Evolutionary conservation across 2,329 filamentous ascomycete species (phyloP).

Genomic region (Chaetomiaceae sp.): DNA sequence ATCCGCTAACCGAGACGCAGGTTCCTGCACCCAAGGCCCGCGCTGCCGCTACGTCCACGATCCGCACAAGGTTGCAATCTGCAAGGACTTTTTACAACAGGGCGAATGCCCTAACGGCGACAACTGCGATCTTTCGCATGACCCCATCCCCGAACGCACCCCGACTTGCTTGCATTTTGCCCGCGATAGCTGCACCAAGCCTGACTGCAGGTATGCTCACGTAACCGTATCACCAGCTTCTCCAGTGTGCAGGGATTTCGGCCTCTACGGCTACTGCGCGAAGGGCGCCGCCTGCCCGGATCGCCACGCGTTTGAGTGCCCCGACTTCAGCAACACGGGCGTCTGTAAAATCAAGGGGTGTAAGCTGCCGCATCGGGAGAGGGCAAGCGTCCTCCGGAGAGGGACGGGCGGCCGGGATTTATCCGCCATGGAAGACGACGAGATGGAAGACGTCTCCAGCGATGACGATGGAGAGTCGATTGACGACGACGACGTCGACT

Average conservation of each 20-base stretch:
- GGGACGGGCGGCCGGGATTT: conserved; percentile 49
- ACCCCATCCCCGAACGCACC: conserved; percentile 74
- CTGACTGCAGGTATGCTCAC: conserved; percentile 83
- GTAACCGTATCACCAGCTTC: conserved; percentile 71
- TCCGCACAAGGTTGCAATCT: conserved; percentile 79
- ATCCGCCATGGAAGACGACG: conserved; percentile 43
- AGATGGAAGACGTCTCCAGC: conserved; percentile 69
- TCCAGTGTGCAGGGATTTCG: conserved; percentile 79
- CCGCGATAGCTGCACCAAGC: conserved; percentile 83
- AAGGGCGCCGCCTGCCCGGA: conserved; percentile 73
- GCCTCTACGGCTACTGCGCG: conserved; percentile 81
- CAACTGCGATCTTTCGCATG: conserved; percentile 86
- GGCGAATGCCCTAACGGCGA: conserved; percentile 72
- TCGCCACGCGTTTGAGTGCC: conserved; percentile 89
- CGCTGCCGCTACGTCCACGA: conserved; percentile 80
- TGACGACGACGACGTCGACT: conserved; percentile 75
- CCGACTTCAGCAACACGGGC: conserved; percentile 89
- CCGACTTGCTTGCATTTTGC: conserved; percentile 87
- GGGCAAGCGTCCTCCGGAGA: conserved; percentile 73
- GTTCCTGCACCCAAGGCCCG: conserved; percentile 78
- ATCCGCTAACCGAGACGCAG: conserved; percentile 46
- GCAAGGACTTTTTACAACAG: conserved; percentile 79
- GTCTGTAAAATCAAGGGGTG: conserved; percentile 76
- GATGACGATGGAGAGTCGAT: conserved; percentile 66
- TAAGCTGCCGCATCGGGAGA: conserved; percentile 80